Evolutionary conservation across 306 rosid species (phyloP).

Genomic region (Gynostemma pentaphyllum): DNA sequence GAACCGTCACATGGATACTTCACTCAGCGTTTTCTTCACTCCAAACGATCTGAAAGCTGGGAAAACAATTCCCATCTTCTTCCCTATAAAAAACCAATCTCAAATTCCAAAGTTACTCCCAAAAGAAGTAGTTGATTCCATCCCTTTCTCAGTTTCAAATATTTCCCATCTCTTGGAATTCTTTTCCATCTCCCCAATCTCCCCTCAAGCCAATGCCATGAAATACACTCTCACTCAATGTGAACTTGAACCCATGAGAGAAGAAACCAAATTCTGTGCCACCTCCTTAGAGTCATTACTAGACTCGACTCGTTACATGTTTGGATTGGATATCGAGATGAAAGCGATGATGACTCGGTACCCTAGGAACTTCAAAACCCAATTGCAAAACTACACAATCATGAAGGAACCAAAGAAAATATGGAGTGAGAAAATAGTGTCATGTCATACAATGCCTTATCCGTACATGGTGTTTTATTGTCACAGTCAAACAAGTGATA

Average conservation of each 20-base stretch:
- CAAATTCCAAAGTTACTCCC: slow-evolving; percentile 36
- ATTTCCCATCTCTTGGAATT: slow-evolving; percentile 33
- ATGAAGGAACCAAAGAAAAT: slow-evolving; percentile 19
- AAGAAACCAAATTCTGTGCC: slow-evolving; percentile 58
- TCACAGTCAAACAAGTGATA: slow-evolving; percentile 39
- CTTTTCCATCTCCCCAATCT: slow-evolving; percentile 39
- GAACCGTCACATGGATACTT: slow-evolving; percentile 14
- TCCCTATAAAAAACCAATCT: slow-evolving; percentile 29
- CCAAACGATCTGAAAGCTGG: slow-evolving; percentile 37
- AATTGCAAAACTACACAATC: slow-evolving; percentile 51
- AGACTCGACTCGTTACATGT: slow-evolving; percentile 19
- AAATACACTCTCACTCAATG: slow-evolving; percentile 45
- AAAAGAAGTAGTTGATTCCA: slow-evolving; percentile 36
- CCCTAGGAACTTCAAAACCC: slow-evolving; percentile 16
- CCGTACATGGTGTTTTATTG: slow-evolving; percentile 64
- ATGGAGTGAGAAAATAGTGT: slow-evolving; percentile 36
- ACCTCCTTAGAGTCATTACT: slow-evolving; percentile 46
- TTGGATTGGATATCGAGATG: slow-evolving; percentile 24
- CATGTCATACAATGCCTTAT: slow-evolving; percentile 63
- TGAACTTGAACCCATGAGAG: slow-evolving; percentile 33
- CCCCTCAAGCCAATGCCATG: slow-evolving; percentile 57
- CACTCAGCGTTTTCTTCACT: slow-evolving; percentile 45
- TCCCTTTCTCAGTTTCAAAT: slow-evolving; percentile 46
- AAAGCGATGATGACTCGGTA: slow-evolving; percentile 30
- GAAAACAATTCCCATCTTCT: slow-evolving; percentile 42